Evolutionary conservation across 2,329 filamentous ascomycete species (phyloP), one percentile per base, ranked within the genome.

Genomic region (Xylogone sp.): DNA sequence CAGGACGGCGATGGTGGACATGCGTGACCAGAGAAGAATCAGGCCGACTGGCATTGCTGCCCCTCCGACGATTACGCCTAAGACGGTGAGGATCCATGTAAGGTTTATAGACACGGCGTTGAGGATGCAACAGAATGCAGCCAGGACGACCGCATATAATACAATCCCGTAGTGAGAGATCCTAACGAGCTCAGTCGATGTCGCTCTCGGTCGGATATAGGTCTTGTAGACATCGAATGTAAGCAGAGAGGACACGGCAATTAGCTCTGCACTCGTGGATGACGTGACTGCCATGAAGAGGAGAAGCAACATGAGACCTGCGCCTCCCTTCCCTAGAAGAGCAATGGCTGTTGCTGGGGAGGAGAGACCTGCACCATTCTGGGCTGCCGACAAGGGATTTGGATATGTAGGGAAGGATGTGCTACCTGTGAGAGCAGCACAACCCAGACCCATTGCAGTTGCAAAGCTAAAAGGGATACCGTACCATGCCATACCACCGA

Each of bases 221-320:
- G 67, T 65, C 47, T 67, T 67, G 57, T 72, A 73, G 18, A 72
- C 56, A 46, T 72, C 70, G 53, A 71, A 72, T 0, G 69, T 70
- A 22, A 70, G 58, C 2, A 73, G 53, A 3, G 67, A 67, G 2
- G 68, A 68, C 3, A 69, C 66, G 3, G 67, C 72, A 16, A 76
- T 75, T 4, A 75, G 65, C 51, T 76, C 72, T 0, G 73, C 71
- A 2, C 56, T 70, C 43, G 73, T 73, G 1, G 69, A 69, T 3
- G 64, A 68, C 0, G 74, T 76, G 5, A 74, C 71, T 3, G 73
- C 72, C 74, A 76, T 76, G 64, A 76, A 76, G 0, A 75, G 65
- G 16, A 75, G 64, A 3, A 76, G 57, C 12, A 71, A 60, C 56
- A 71, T 56, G 10, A 68, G 58, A 1, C 60, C 65, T 0, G 68